Conservation (phyloP, 306 rosid genomes). For the Adenanthera pavonina region DNA sequence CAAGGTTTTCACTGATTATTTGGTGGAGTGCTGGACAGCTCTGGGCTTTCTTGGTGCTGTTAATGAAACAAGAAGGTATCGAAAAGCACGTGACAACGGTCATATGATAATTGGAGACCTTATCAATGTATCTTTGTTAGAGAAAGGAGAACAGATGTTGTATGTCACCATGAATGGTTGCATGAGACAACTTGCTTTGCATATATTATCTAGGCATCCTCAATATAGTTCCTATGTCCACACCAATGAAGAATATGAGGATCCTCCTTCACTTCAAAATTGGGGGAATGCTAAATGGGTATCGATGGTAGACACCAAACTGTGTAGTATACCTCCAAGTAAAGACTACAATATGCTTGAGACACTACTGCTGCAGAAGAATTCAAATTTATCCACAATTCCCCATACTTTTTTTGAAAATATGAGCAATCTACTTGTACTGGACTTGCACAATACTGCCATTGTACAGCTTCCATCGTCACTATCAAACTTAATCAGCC, state of each 20-base stretch:
- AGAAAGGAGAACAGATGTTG: constrained; percentile 2
- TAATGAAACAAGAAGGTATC: not conserved
- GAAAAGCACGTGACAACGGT: not conserved
- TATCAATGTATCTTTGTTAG: not conserved
- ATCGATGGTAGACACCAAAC: not conserved
- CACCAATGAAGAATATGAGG: not conserved
- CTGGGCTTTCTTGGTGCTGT: not conserved
- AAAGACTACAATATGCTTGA: not conserved
- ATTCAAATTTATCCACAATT: not conserved
- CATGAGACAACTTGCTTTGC: constrained; percentile 1
- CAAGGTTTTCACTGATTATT: constrained; percentile 13
- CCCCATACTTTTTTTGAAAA: not conserved
- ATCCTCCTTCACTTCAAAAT: not conserved
- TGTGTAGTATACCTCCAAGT: not conserved
- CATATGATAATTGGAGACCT: not conserved
- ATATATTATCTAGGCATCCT: not conserved
- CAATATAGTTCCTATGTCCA: not conserved
- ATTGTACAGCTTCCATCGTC: not conserved
- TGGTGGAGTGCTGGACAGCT: constrained; percentile 35
- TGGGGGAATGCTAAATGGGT: constrained; percentile 6
- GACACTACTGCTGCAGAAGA: not conserved
- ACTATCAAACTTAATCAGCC: not conserved
- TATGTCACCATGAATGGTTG: constrained; percentile 26
- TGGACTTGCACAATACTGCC: not conserved
- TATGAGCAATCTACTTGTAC: not conserved